Percentiles rank a stretch among this genome's conserved stretches.
These are phyloP conservation scores for Scedosporium minutisporum DNA, from an alignment of 2,329 filamentous ascomycete species.

Conservation along the genomic window DNA sequence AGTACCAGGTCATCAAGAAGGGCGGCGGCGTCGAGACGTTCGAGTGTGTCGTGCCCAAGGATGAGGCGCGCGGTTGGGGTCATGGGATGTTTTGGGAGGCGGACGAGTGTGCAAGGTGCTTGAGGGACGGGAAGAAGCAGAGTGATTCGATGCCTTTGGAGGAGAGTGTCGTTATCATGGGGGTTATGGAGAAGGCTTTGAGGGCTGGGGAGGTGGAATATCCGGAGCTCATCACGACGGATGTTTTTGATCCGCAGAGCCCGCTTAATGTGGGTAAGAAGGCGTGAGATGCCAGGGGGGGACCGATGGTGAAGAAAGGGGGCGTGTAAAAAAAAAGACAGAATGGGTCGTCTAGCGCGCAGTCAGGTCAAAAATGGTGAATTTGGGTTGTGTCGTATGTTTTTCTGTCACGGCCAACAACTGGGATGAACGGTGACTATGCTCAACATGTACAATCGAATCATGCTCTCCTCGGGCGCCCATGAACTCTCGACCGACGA, in stretches of 20 bases:
- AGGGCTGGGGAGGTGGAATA: conserved; percentile 44
- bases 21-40: conserved; percentile 40
- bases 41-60: conserved; percentile 43
- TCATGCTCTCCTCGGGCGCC: not conserved
- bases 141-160: conserved; percentile 59
- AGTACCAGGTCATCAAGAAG: conserved; percentile 53
- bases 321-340: not conserved
- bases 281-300: not conserved
- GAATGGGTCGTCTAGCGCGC: not conserved
- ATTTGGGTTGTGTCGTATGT: not conserved
- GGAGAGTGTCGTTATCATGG: conserved; percentile 81
- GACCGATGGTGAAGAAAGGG: not conserved
- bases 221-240: conserved; percentile 45
- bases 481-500: not conserved
- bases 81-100: conserved; percentile 88
- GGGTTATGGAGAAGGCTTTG: conserved; percentile 50
- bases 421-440: not conserved
- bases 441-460: not conserved
- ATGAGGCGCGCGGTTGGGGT: conserved; percentile 42
- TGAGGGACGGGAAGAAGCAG: conserved; percentile 69
- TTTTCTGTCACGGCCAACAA: not conserved
- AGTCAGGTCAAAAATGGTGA: not conserved
- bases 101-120: conserved; percentile 64
- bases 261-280: conserved; percentile 47
- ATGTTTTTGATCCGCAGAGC: conserved; percentile 49